A percentile compares a stretch with the other conserved stretches of the same genome.
Evolutionary conservation across 75 land plant genomes (phyloP).

Genomic region (Ceratopteris richardii): DNA sequence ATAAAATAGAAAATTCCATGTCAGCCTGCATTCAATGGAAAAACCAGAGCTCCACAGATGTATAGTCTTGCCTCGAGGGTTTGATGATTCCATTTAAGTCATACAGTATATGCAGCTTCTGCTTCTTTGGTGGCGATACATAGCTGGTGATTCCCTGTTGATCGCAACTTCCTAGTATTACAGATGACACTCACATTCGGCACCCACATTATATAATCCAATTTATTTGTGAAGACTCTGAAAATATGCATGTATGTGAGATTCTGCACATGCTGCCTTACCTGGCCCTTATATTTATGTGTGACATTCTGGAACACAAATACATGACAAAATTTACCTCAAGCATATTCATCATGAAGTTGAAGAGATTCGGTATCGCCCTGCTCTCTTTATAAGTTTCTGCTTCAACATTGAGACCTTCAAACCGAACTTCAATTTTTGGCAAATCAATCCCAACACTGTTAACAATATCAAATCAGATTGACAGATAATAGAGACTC

Average conservation of each 20-base stretch:
- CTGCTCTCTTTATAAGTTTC: background rate
- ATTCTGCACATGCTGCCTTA: too few species aligned
- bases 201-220: too few species aligned
- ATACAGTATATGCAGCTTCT: constrained; percentile 30
- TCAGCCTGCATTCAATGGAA: too few species aligned
- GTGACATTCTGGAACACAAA: too few species aligned
- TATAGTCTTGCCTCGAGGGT: constrained; percentile 51
- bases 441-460: constrained; percentile 16
- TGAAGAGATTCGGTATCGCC: constrained; percentile 15
- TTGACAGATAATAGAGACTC: too few species aligned
- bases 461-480: too few species aligned
- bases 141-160: background rate
- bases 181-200: too few species aligned
- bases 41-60: background rate
- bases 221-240: too few species aligned
- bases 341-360: constrained; percentile 2
- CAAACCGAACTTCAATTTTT: constrained; percentile 15
- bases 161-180: too few species aligned
- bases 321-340: constrained; percentile 5
- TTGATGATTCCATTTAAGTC: constrained; percentile 64
- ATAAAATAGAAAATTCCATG: background rate
- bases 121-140: constrained; percentile 38
- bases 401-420: constrained; percentile 14
- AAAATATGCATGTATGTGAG: too few species aligned
- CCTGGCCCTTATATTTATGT: too few species aligned